Evolutionary conservation across 192 early-diverging fungal species (phyloP), one percentile per base, ranked within the genome.

Genomic region (Cetraspora pellucida): DNA sequence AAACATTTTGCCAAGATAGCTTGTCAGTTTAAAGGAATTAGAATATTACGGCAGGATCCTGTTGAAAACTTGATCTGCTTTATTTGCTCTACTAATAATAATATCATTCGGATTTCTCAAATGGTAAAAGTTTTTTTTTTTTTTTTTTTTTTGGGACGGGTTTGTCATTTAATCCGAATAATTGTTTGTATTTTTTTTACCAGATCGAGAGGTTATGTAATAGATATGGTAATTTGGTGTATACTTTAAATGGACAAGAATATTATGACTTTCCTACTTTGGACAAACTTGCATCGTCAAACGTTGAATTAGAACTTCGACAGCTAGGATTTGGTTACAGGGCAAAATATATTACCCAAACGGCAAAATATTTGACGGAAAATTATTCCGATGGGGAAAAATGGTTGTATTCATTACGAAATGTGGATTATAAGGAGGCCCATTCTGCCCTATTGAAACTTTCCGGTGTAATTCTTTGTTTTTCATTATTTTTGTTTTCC

Each of bases 21-120:
- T 0, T 50, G 60, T 0, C 58, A 61, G 19, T 88, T 87, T 78
- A 83, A 77, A 1, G 95, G 95, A 7, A 86, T 97, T 27, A 86
- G 95, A 44, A 88, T 93, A 3, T 71, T 97, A 27, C 81, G 91
- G 60, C 96, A 98, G 74, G 92, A 94, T 28, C 94, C 95, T 11
- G 85, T 90, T 21, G 97, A 99, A 82, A 95, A 90, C 74, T 70
- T 96, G 58, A 82, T 99, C 58, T 88, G 89, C 23, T 99, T 99
- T 74, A 97, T 99, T 13, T 97, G 96, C 80, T 93, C 93, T 4
- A 87, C 89, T 37, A 97, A 97, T 83, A 99, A 99, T 86, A 96
- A 98, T 85, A 97, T 99, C 54, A 79, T 86, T 25, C 83, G 97
- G 30, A 99, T 99, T 49, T 91, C 95, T 27, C 79, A 81, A 65